Percentiles rank a stretch among this genome's conserved stretches.
These are phyloP conservation scores for Meripilus lineatus DNA, from an alignment of 1,284 basidiomycete genomes.

Conservation along the genomic window DNA sequence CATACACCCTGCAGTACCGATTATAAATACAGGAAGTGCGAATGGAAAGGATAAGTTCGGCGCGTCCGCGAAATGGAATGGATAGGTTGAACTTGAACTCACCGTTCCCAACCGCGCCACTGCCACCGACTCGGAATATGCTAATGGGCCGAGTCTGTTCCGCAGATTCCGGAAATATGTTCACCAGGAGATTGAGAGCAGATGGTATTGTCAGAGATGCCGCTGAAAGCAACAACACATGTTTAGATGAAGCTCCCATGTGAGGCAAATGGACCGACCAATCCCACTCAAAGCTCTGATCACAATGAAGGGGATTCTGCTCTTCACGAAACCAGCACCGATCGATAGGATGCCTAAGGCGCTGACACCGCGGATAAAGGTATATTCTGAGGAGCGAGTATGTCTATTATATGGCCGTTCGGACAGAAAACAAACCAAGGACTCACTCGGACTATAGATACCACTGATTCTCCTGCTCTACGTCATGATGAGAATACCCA, in stretches of 20 bases:
- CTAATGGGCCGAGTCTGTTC: constrained; percentile 43
- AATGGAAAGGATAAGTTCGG: constrained; percentile 40
- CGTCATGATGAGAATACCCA: background rate
- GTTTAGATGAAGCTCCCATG: background rate
- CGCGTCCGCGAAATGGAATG: constrained; percentile 37
- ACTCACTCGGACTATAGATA: constrained; percentile 29
- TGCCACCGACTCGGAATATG: constrained; percentile 39
- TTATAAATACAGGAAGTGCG: constrained; percentile 43
- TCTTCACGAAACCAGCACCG: constrained; percentile 35
- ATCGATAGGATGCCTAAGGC: constrained; percentile 34
- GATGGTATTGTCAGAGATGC: constrained; percentile 45
- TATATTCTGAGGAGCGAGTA: constrained; percentile 17
- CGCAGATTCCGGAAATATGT: constrained; percentile 37
- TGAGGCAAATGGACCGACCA: constrained; percentile 18
- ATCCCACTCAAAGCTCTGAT: constrained; percentile 40
- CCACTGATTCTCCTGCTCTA: constrained; percentile 29
- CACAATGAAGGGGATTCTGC: constrained; percentile 38
- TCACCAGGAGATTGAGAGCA: constrained; percentile 40
- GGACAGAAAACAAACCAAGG: background rate
- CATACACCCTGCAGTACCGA: constrained; percentile 39
- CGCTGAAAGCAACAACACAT: constrained; percentile 19
- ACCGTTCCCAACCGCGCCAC: constrained; percentile 43
- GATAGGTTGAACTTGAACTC: constrained; percentile 31
- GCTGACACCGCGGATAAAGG: constrained; percentile 29
- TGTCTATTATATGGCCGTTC: background rate